Evolutionary conservation across 805 yeast genomes (phyloP), one percentile per base, ranked within the genome.

Genomic region (Komagataella ulmi): DNA sequence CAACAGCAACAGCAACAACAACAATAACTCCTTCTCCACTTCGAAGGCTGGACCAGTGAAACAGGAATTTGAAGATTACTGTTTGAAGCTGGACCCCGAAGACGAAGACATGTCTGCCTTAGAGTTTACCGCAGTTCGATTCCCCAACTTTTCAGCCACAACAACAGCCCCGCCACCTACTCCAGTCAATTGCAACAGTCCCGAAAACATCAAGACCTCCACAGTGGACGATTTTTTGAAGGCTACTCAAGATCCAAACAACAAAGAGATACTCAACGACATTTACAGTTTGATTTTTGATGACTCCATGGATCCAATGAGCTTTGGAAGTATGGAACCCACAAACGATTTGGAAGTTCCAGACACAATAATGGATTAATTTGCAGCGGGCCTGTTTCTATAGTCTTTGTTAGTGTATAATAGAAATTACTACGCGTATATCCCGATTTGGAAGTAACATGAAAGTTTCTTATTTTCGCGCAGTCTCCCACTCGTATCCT

Each of bases 201-300:
- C 48, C 40, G n/a, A 21, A 7, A 8, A 17, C 48, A 17, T 24
- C 48, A 21, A 24, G 17, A n/a, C 50, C 17, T 4, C 19, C 40
- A 46, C 6, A 43, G 36, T 21, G 17, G 48, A 30, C 23, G 17
- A 24, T 47, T 12, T 46, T 19, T 17, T 17, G 24, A 19, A 40
- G 30, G 44, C 36, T 7, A 12, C 45, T 12, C 40, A 30, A 30
- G 40, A 30, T 30, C 14, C 40, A 14, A 47, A 52, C 50, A 61
- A 57, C 53, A 65, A 53, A 53, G 70, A 61, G 46, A 61, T 68
- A 19, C 58, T 71, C 54, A 65, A 65, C 46, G 77, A 74, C 55
- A 70, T 73, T 49, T 73, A 74, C 54, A 68, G 75, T 0, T 57
- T 73, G 57, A 69, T 74, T n/a, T 71, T 71, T 57, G 75, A 71